Percentiles rank a stretch among this genome's conserved stretches.
phyloP scores from a whole-genome alignment of 768 basidiomycete species.

The Serendipita sp. region DNA sequence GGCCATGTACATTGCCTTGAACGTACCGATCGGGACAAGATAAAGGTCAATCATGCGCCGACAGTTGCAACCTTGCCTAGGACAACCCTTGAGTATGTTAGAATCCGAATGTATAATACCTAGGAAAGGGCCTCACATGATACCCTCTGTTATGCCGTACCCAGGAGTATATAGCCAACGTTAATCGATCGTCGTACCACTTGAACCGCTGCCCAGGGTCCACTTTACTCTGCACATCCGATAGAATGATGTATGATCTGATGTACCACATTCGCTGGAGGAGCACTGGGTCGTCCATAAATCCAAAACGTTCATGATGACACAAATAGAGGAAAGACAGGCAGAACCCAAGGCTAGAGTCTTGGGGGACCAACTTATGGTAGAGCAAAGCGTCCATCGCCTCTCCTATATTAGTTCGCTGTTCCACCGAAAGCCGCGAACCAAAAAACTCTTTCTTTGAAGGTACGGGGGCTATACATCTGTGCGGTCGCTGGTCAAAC shows the following conservation, averaged over 20 bases:
- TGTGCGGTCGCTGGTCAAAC: neutral
- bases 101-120: neutral
- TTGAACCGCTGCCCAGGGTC: neutral
- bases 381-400: neutral
- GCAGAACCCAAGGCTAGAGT: neutral
- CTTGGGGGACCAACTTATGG: neutral
- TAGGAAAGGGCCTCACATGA: neutral
- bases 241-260: neutral
- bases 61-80: neutral
- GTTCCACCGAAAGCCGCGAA: neutral
- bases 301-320: neutral
- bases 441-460: neutral
- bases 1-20: neutral
- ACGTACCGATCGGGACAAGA: neutral
- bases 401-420: neutral
- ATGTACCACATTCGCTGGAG: slow-evolving; percentile 3
- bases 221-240: neutral
- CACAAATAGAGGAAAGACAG: neutral
- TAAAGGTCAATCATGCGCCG: neutral
- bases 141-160: neutral
- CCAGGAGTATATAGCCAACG: neutral
- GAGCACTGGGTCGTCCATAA: neutral
- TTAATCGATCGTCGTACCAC: neutral
- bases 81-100: neutral
- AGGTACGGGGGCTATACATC: neutral